phyloP scores from a whole-genome alignment of 495 filamentous ascomycete genomes.

The Penicillium alfredii region DNA sequence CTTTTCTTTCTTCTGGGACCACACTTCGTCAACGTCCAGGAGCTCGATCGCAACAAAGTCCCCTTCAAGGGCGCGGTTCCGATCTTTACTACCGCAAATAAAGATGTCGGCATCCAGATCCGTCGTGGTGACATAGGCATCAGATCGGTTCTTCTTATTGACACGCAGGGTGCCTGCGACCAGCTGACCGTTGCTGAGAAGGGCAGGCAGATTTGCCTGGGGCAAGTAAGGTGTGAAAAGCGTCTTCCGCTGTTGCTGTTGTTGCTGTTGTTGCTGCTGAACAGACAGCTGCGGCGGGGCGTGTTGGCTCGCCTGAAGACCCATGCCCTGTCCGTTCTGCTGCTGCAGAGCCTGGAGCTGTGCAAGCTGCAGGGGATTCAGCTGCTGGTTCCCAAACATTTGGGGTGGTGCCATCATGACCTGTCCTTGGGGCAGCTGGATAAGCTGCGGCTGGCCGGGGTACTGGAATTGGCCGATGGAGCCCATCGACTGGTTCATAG shows the following conservation, averaged over 20 bases:
- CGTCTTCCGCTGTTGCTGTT: conserved; percentile 94
- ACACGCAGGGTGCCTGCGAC: conserved; percentile 95
- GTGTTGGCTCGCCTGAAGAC: conserved; percentile 70
- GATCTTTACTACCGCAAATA: conserved; percentile 97
- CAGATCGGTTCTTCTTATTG: conserved; percentile 99
- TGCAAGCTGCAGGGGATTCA: conserved; percentile 82
- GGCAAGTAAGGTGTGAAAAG: conserved; percentile 97
- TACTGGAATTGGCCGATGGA: conserved; percentile 87
- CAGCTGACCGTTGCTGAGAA: conserved; percentile 86
- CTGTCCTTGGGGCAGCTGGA: conserved; percentile 78
- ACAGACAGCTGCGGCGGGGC: conserved; percentile 54
- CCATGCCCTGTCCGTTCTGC: conserved; percentile 69
- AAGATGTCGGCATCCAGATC: conserved; percentile 98
- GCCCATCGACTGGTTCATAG: conserved; percentile 81
- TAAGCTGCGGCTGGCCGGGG: conserved; percentile 80
- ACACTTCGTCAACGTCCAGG: conserved; percentile 96
- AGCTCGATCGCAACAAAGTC: conserved; percentile 94
- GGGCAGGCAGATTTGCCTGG: conserved; percentile 86
- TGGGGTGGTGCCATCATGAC: conserved; percentile 66
- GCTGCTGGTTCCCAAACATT: conserved; percentile 75
- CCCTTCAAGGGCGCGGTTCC: conserved; percentile 92
- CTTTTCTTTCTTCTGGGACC: conserved; percentile 97
- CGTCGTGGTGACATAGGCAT: conserved; percentile 91
- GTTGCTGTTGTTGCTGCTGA: conserved; percentile 59
- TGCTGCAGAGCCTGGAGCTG: conserved; percentile 91